phyloP scores from a whole-genome alignment of 2,329 filamentous ascomycete species.

The Sporothrix globosa region DNA sequence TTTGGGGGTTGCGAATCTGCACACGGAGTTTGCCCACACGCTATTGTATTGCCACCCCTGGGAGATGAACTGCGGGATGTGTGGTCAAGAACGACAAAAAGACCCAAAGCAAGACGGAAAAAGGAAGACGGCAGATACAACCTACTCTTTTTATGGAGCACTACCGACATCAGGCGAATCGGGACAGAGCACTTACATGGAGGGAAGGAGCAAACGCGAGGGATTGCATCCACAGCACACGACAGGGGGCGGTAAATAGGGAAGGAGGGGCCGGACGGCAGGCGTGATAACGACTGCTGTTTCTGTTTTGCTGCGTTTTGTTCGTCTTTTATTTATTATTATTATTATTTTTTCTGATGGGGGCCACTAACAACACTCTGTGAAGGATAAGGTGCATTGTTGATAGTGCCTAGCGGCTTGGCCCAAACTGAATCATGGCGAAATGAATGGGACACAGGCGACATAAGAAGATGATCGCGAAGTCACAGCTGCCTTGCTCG shows the following conservation, averaged over 20 bases:
- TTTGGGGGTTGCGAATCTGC: background rate
- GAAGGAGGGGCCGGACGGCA: constrained; percentile 16
- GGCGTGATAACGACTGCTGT: constrained; percentile 14
- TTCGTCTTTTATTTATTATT: background rate
- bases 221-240: background rate
- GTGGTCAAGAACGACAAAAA: background rate
- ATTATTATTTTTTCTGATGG: background rate
- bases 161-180: background rate
- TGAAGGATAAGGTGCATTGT: background rate
- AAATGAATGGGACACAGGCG: constrained; percentile 1
- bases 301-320: background rate
- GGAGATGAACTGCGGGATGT: constrained; percentile 11
- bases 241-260: background rate
- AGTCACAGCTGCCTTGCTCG: background rate
- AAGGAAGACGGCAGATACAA: background rate
- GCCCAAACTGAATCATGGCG: constrained; percentile 8
- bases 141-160: background rate
- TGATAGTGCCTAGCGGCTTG: constrained; percentile 22
- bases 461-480: background rate
- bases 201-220: constrained; percentile 14
- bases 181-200: constrained; percentile 24
- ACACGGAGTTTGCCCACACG: constrained; percentile 15
- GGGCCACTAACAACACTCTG: background rate
- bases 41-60: background rate
- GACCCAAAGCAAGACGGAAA: background rate